phyloP scores from a whole-genome alignment of 306 rosid species.

The Arachis hypogaea region DNA sequence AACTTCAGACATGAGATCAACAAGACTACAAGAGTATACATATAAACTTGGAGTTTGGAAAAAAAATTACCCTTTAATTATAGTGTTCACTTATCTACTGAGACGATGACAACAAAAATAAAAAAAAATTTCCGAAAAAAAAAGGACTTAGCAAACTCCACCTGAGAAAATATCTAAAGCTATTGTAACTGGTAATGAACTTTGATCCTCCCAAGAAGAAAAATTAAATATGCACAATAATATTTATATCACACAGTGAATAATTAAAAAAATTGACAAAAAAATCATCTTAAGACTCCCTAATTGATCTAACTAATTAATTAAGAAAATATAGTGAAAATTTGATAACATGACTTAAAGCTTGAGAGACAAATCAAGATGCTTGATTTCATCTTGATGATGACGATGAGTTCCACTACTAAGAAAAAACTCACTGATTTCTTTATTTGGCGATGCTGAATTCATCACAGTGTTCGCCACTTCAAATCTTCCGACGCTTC shows the following conservation, averaged over 20 bases:
- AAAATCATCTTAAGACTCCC: conserved; percentile 27
- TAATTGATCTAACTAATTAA: not conserved
- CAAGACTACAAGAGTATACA: conserved; percentile 19
- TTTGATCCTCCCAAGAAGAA: conserved; percentile 34
- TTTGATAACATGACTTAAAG: conserved; percentile 38
- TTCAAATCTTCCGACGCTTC: conserved; percentile 59
- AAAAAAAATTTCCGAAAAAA: conserved; percentile 10
- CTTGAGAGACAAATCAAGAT: conserved; percentile 76
- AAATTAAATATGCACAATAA: conserved; percentile 45
- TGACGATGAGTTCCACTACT: conserved; percentile 38
- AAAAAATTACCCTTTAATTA: not conserved
- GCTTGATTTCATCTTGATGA: conserved; percentile 60
- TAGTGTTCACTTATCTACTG: conserved; percentile 20
- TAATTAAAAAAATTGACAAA: conserved; percentile 31
- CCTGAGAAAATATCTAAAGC: conserved; percentile 33
- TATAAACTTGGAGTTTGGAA: not conserved
- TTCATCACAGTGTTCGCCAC: conserved; percentile 33
- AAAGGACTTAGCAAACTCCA: conserved; percentile 32
- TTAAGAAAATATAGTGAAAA: no score
- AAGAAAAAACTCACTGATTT: conserved; percentile 43
- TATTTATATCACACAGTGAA: conserved; percentile 33
- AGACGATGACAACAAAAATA: not conserved
- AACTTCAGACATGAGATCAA: conserved; percentile 16
- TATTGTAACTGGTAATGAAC: conserved; percentile 32
- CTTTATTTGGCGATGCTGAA: conserved; percentile 41